Evolutionary conservation across 2,329 filamentous ascomycete species (phyloP).

Genomic region (Penicillium expansum): DNA sequence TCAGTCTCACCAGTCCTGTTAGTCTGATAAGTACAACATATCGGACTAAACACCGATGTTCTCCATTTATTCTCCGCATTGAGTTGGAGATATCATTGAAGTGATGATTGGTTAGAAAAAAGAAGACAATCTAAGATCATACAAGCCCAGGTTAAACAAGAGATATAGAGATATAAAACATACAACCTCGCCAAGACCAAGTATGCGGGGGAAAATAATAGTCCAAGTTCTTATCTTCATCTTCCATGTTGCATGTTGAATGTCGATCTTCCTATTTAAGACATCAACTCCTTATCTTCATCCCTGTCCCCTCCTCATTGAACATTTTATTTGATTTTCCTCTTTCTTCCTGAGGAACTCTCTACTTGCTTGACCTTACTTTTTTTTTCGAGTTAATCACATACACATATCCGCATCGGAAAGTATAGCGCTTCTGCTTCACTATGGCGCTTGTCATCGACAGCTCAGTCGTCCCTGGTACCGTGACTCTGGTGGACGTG

Average conservation of each 20-base stretch:
- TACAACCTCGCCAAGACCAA: too few relatives aligned
- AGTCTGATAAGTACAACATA: neutral
- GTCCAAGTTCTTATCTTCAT: too few relatives aligned
- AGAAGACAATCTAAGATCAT: too few relatives aligned
- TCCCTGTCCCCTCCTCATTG: neutral
- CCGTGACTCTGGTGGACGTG: constrained; percentile 45
- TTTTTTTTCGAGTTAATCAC: neutral
- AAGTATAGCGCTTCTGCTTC: neutral
- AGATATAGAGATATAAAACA: too few relatives aligned
- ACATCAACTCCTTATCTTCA: neutral
- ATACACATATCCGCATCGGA: neutral
- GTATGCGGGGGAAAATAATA: too few relatives aligned
- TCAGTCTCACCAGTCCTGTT: neutral
- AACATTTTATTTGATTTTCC: neutral
- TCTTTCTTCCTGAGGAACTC: neutral
- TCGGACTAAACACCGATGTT: neutral
- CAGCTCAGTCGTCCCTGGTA: constrained; percentile 40
- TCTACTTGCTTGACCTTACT: neutral
- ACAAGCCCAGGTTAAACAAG: too few relatives aligned
- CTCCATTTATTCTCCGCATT: neutral
- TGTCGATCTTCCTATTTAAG: neutral
- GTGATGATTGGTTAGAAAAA: neutral
- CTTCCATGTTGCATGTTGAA: too few relatives aligned
- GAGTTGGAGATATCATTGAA: neutral
- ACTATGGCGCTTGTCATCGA: constrained; percentile 30